These are phyloP conservation scores for Aureobasidium sp. DNA, from an alignment of 2,329 filamentous ascomycete genomes.

Conservation along the genomic window DNA sequence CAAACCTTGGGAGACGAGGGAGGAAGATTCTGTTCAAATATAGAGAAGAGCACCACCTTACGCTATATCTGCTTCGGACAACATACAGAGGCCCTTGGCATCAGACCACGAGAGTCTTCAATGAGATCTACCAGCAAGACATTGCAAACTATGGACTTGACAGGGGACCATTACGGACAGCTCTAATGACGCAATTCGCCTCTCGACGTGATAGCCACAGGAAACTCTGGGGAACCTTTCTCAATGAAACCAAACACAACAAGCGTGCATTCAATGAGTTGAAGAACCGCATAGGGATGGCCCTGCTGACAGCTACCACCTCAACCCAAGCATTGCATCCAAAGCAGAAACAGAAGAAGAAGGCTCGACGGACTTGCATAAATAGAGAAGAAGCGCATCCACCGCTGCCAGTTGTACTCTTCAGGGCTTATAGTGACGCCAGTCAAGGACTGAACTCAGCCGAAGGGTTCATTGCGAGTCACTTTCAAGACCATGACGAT, in stretches of 20 bases:
- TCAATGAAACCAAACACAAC: not conserved
- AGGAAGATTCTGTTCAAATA: not conserved
- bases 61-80: not conserved
- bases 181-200: not conserved
- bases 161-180: not conserved
- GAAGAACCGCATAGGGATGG: not conserved
- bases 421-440: not conserved
- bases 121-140: not conserved
- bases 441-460: not conserved
- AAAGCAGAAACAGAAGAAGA: not conserved
- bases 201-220: not conserved
- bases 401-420: not conserved
- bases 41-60: not conserved
- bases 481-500: not conserved
- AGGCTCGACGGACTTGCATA: not conserved
- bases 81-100: not conserved
- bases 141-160: not conserved
- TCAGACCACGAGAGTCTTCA: not conserved
- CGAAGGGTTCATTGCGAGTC: not conserved
- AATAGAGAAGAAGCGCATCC: not conserved
- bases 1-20: not conserved
- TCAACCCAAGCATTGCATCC: not conserved
- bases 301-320: not conserved
- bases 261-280: not conserved
- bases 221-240: not conserved